A percentile compares a stretch with the other conserved stretches of the same genome.
Evolutionary conservation across 169 alveolate genomes (phyloP).

Genomic region (Cryptosporidium sp.): DNA sequence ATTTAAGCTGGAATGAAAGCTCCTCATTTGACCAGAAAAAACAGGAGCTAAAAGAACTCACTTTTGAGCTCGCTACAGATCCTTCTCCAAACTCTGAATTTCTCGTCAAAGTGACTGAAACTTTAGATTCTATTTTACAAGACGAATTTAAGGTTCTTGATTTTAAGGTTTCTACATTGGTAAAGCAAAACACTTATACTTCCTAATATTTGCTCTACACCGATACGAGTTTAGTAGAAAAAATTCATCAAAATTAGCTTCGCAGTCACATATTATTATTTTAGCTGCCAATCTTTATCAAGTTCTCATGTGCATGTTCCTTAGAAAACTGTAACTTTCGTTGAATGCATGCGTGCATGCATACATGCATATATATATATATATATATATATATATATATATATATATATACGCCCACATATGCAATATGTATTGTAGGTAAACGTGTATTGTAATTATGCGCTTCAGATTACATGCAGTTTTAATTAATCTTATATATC

Average conservation of each 20-base stretch:
- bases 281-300: neutral
- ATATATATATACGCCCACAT: too few species aligned
- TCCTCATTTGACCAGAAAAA: neutral
- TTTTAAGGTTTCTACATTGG: neutral
- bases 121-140: neutral
- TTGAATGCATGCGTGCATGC: neutral
- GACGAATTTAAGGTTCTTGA: neutral
- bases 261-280: neutral
- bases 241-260: neutral
- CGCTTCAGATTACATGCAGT: neutral
- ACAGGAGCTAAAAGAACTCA: constrained; percentile 13
- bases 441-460: too few species aligned
- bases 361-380: neutral
- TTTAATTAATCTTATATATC: too few species aligned
- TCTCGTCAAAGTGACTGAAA: neutral
- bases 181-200: neutral
- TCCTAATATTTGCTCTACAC: too few species aligned
- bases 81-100: constrained; percentile 8
- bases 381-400: too few species aligned
- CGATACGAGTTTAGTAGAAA: too few species aligned
- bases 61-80: neutral
- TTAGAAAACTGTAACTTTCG: neutral
- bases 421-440: too few species aligned
- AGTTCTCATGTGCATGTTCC: neutral
- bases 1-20: neutral